Conservation (phyloP, 2,329 filamentous ascomycete genomes). For the Ophiocordyceps camponoti-saundersi region DNA sequence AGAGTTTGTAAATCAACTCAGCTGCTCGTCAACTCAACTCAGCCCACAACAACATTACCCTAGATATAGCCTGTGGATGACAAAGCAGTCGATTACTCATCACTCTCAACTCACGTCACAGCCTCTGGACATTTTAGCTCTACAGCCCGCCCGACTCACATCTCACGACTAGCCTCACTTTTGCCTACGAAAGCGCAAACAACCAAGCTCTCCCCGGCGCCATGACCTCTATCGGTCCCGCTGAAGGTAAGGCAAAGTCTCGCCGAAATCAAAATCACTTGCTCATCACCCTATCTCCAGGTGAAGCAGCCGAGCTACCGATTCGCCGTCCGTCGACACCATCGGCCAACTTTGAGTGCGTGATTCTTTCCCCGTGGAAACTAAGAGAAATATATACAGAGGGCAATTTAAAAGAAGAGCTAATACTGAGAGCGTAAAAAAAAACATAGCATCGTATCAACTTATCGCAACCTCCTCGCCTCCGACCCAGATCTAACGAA, state of each 20-base stretch:
- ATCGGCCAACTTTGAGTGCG: background rate
- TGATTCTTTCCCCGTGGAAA: background rate
- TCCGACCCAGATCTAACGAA: constrained; percentile 77
- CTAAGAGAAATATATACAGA: too few species aligned
- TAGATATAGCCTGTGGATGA: background rate
- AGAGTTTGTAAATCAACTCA: background rate
- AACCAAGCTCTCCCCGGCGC: background rate
- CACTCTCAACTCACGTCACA: background rate
- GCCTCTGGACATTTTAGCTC: background rate
- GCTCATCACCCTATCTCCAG: background rate
- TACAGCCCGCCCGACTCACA: too few species aligned
- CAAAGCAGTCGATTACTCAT: background rate
- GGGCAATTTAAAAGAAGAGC: too few species aligned
- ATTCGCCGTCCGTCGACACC: background rate
- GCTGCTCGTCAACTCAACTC: background rate
- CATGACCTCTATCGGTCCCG: background rate
- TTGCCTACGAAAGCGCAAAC: background rate
- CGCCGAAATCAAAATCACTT: background rate
- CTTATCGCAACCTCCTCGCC: constrained; percentile 35
- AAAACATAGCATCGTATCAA: constrained; percentile 31
- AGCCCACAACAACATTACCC: too few species aligned
- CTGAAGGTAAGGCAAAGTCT: background rate
- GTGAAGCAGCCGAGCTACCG: background rate
- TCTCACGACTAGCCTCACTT: background rate
- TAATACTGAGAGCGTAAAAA: too few species aligned